phyloP scores from a whole-genome alignment of 2,329 filamentous ascomycete species.

The Penicillium italicum region DNA sequence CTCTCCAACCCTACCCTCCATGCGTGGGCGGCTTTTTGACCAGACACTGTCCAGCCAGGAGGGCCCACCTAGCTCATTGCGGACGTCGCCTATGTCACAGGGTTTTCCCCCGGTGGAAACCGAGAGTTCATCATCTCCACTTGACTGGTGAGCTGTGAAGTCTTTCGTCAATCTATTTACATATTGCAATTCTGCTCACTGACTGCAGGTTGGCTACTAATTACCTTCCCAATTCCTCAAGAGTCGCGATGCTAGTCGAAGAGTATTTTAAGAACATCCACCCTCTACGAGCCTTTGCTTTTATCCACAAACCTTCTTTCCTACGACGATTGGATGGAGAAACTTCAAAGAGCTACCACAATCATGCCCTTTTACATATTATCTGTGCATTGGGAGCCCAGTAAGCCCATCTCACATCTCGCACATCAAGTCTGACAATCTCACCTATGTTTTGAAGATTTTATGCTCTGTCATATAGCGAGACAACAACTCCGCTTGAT shows the following conservation, averaged over 20 bases:
- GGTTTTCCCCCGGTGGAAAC: background rate
- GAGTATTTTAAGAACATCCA: slow-evolving; percentile 24
- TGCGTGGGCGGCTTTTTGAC: background rate
- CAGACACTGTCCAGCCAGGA: background rate
- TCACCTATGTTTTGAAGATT: slow-evolving; percentile 8
- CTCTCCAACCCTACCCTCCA: background rate
- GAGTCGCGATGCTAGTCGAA: slow-evolving; percentile 15
- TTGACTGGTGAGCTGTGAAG: slow-evolving; percentile 11
- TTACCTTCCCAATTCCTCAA: slow-evolving; percentile 10
- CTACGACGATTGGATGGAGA: slow-evolving; percentile 15
- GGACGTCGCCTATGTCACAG: background rate
- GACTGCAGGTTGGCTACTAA: slow-evolving; percentile 8
- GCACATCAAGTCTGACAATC: too few species aligned
- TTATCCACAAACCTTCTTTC: slow-evolving; percentile 21
- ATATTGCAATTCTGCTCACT: background rate
- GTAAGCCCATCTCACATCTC: slow-evolving; percentile 7
- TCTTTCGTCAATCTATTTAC: background rate
- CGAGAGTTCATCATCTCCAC: background rate
- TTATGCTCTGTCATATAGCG: slow-evolving; percentile 17
- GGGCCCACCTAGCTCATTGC: background rate
- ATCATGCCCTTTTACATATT: slow-evolving; percentile 18
- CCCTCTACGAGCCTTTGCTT: slow-evolving; percentile 20
- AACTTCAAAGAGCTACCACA: background rate
- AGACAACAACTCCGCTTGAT: slow-evolving; percentile 9
- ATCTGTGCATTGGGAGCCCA: slow-evolving; percentile 22